Conservation (phyloP, 2,329 filamentous ascomycete genomes). For the Lasiodiplodia theobromae region DNA sequence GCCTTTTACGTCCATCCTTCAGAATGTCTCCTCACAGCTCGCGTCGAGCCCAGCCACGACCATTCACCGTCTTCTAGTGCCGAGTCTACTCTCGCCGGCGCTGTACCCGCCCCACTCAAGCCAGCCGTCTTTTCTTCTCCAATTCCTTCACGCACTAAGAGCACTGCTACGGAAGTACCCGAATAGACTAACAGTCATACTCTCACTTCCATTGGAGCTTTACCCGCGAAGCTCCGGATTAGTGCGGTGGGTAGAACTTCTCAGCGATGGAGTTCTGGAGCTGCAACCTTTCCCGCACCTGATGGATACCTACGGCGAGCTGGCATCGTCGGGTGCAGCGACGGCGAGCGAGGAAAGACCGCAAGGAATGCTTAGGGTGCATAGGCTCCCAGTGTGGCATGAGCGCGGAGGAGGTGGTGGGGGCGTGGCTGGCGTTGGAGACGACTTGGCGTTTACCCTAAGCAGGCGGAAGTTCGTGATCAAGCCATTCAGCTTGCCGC, state of each 20-base stretch:
- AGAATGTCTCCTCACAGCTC: conserved; percentile 63
- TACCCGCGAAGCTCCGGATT: conserved; percentile 78
- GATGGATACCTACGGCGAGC: conserved; percentile 56
- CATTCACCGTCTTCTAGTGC: conserved; percentile 84
- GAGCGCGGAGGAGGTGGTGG: conserved; percentile 84
- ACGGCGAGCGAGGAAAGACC: conserved; percentile 74
- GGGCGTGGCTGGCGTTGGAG: conserved; percentile 68
- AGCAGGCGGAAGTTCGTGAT: conserved; percentile 85
- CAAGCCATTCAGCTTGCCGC: conserved; percentile 87
- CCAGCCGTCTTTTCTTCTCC: conserved; percentile 75
- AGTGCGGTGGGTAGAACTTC: conserved; percentile 82
- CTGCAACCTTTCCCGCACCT: conserved; percentile 73
- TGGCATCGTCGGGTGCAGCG: conserved; percentile 55
- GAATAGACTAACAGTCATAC: conserved; percentile 71
- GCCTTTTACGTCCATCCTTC: conserved; percentile 71
- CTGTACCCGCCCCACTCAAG: conserved; percentile 75
- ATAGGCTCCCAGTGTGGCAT: conserved; percentile 82
- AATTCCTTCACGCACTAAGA: conserved; percentile 81
- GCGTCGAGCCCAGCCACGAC: conserved; percentile 57
- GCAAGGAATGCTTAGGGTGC: conserved; percentile 85
- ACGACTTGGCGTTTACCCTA: conserved; percentile 90
- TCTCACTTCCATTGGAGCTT: conserved; percentile 80
- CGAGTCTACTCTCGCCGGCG: conserved; percentile 84
- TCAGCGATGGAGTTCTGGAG: conserved; percentile 87
- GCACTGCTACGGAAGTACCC: conserved; percentile 74